phyloP scores from a whole-genome alignment of 2,329 filamentous ascomycete species.

The Periglandula ipomoeae region DNA sequence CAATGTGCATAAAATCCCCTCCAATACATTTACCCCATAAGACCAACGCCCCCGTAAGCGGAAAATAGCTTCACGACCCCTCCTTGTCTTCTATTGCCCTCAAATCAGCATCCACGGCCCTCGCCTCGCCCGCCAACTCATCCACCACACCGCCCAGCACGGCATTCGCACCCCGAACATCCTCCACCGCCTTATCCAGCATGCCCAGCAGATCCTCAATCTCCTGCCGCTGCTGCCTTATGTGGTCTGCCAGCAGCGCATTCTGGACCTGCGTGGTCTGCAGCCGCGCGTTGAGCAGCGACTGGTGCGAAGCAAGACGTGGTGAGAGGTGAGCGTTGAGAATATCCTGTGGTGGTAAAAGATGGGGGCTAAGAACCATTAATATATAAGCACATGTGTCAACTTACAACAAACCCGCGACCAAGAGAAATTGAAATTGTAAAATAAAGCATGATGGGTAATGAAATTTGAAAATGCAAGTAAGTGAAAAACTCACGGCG shows the following conservation, averaged over 20 bases:
- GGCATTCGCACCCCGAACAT: conserved; percentile 44
- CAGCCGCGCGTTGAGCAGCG: conserved; percentile 46
- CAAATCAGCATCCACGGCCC: conserved; percentile 17
- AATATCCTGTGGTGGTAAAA: conserved; percentile 42
- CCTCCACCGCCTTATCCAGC: conserved; percentile 43
- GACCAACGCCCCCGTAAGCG: too few relatives aligned
- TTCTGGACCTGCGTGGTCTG: conserved; percentile 50
- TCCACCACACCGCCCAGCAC: conserved; percentile 37
- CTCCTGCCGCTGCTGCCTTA: conserved; percentile 45
- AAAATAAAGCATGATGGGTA: not conserved
- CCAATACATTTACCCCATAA: too few relatives aligned
- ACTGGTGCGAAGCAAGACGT: conserved; percentile 42
- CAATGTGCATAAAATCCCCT: not conserved
- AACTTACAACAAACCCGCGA: not conserved
- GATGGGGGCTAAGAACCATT: conserved; percentile 38
- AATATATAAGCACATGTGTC: not conserved
- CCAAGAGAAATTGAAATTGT: not conserved
- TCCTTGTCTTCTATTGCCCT: not conserved
- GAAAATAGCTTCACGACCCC: too few relatives aligned
- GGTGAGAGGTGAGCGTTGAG: conserved; percentile 47
- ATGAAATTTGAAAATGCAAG: conserved; percentile 24
- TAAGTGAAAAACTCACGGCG: not conserved
- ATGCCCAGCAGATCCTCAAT: conserved; percentile 39
- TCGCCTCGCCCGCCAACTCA: conserved; percentile 41
- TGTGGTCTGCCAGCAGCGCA: conserved; percentile 39